phyloP scores from a whole-genome alignment of 1,139 yeast species.

The Candida sp. region DNA sequence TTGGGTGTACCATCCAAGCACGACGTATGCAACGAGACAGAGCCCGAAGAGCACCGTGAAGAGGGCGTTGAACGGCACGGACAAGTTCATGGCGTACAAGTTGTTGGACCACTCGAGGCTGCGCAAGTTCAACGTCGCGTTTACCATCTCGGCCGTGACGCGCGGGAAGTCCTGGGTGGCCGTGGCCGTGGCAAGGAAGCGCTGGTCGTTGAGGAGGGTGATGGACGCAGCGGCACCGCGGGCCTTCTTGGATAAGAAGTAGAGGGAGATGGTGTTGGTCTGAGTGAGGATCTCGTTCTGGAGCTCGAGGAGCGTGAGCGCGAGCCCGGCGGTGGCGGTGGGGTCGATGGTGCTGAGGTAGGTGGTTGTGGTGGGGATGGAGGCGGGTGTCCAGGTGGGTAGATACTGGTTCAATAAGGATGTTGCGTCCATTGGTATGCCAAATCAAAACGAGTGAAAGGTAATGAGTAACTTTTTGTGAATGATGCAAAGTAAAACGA shows the following conservation, averaged over 20 bases:
- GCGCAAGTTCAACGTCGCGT: conserved; percentile 36
- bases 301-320: conserved; percentile 10
- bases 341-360: conserved; percentile 19
- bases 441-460: neutral
- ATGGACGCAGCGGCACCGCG: conserved; percentile 44
- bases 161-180: conserved; percentile 26
- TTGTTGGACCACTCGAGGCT: conserved; percentile 26
- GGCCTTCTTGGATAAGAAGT: conserved; percentile 14
- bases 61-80: conserved; percentile 26
- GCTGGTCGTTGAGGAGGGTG: conserved; percentile 32
- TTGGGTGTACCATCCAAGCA: conserved; percentile 35
- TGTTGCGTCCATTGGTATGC: conserved; percentile 1
- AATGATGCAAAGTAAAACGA: neutral
- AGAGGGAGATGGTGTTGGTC: conserved; percentile 15
- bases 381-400: conserved; percentile 22
- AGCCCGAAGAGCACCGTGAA: conserved; percentile 24
- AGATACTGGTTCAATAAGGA: conserved; percentile 8
- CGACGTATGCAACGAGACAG: conserved; percentile 25
- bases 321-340: conserved; percentile 21
- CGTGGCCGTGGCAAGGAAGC: conserved; percentile 44
- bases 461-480: too few relatives aligned
- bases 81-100: conserved; percentile 35
- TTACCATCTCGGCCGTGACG: conserved; percentile 34
- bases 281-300: conserved; percentile 17
- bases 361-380: conserved; percentile 15